These are phyloP conservation scores for Trichoderma breve DNA, from an alignment of 2,329 filamentous ascomycete genomes.

Conservation along the genomic window DNA sequence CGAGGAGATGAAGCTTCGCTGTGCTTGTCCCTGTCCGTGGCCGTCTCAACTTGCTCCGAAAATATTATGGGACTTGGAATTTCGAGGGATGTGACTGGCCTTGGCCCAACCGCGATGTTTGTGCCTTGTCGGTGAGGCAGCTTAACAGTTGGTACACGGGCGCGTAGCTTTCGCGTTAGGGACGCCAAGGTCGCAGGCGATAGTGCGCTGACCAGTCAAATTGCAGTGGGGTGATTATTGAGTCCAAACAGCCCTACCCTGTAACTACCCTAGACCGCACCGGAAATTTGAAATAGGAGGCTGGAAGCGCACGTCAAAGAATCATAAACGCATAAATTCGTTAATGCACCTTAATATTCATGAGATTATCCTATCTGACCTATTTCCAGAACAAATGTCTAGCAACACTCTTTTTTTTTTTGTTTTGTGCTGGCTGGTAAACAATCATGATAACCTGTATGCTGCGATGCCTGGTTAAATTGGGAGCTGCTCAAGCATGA, in stretches of 20 bases:
- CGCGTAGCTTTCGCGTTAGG: too few species aligned
- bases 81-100: constrained; percentile 13
- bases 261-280: not conserved
- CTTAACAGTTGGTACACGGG: not conserved
- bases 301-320: not conserved
- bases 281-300: not conserved
- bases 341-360: not conserved
- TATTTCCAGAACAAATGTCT: not conserved
- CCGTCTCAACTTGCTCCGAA: not conserved
- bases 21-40: not conserved
- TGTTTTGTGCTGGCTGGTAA: rapidly evolving
- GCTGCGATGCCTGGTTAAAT: not conserved
- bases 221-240: not conserved
- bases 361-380: not conserved
- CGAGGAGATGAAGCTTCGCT: not conserved
- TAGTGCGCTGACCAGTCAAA: not conserved
- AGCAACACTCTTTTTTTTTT: not conserved
- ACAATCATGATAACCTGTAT: not conserved
- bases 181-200: not conserved
- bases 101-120: not conserved
- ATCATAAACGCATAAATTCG: not conserved
- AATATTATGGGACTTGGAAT: constrained; percentile 18
- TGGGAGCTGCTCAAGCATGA: not conserved
- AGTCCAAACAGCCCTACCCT: not conserved
- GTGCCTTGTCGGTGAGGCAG: constrained; percentile 18